Conservation (phyloP, 139 green algal genomes). For the Marvania coccoides region DNA sequence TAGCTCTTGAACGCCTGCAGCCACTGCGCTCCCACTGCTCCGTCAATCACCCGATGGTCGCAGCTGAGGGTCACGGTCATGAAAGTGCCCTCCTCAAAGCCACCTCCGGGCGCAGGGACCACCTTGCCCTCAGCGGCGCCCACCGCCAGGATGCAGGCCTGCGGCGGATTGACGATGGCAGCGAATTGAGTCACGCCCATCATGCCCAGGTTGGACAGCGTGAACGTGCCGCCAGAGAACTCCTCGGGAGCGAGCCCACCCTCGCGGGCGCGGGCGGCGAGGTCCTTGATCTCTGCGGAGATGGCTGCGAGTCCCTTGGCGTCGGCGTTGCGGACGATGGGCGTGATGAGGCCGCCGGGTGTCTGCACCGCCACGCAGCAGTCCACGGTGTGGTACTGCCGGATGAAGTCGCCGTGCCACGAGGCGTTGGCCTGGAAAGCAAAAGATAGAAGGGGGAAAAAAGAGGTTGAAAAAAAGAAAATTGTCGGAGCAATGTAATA, state of each 20-base stretch:
- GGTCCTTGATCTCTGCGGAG: constrained; percentile 52
- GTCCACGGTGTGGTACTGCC: constrained; percentile 69
- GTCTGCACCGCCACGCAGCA: constrained; percentile 78
- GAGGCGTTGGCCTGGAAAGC: too few relatives aligned
- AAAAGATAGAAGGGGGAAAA: too few relatives aligned
- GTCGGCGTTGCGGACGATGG: constrained; percentile 71
- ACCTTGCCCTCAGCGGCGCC: constrained; percentile 52
- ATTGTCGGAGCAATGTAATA: too few relatives aligned
- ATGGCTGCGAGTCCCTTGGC: constrained; percentile 65
- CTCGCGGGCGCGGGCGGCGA: constrained; percentile 76
- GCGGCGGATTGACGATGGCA: constrained; percentile 95
- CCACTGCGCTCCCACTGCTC: constrained; percentile 93
- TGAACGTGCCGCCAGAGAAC: constrained; percentile 85
- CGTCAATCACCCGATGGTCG: constrained; percentile 97
- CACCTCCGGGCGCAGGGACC: constrained; percentile 22
- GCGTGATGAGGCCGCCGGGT: constrained; percentile 82
- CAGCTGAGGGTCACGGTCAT: constrained; percentile 80
- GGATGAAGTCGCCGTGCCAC: constrained; percentile 85
- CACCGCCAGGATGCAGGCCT: constrained; percentile 75
- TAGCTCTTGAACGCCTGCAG: constrained; percentile 85
- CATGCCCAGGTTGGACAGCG: constrained; percentile 93
- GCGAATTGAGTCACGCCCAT: constrained; percentile 84
- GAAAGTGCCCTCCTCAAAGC: constrained; percentile 43
- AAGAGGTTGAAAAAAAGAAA: too few relatives aligned
- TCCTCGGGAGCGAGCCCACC: constrained; percentile 84